A percentile compares a stretch with the other conserved stretches of the same genome.
Evolutionary conservation across 768 basidiomycete species (phyloP).

Genomic region (Sistotremastrum niveocremeum): DNA sequence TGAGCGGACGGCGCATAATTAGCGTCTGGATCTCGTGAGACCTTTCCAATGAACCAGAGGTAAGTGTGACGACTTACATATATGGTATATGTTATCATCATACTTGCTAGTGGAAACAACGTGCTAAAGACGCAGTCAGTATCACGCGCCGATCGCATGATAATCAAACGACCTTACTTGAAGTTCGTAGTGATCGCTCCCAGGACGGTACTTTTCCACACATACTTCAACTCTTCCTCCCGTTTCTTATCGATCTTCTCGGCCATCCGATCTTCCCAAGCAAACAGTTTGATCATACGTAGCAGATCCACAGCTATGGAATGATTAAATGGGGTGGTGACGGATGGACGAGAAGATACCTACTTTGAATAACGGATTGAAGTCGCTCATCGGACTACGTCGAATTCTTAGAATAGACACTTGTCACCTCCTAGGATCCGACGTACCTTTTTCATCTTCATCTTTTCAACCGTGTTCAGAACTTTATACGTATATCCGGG

Average conservation of each 20-base stretch:
- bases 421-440: no score
- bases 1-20: no score
- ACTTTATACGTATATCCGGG: conserved; percentile 26
- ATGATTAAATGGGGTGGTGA: no score
- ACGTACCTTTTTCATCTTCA: conserved; percentile 27
- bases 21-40: conserved; percentile 36
- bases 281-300: conserved; percentile 38
- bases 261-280: conserved; percentile 33
- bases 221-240: conserved; percentile 42
- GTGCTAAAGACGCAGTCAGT: conserved; percentile 22
- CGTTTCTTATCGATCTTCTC: conserved; percentile 40
- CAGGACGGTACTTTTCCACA: conserved; percentile 39
- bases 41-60: conserved; percentile 28
- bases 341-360: no score
- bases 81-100: conserved; percentile 49
- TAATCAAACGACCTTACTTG: conserved; percentile 21
- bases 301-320: conserved; percentile 19
- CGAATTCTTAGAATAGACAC: not conserved
- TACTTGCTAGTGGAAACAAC: conserved; percentile 46
- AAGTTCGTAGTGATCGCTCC: conserved; percentile 29
- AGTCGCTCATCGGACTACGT: conserved; percentile 33
- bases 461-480: conserved; percentile 22
- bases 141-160: not conserved
- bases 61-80: conserved; percentile 32
- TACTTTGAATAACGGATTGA: conserved; percentile 27